Base-by-base conservation (phyloP, 1,139 yeast species). In the Saccharomycopsis crataegensis region DNA sequence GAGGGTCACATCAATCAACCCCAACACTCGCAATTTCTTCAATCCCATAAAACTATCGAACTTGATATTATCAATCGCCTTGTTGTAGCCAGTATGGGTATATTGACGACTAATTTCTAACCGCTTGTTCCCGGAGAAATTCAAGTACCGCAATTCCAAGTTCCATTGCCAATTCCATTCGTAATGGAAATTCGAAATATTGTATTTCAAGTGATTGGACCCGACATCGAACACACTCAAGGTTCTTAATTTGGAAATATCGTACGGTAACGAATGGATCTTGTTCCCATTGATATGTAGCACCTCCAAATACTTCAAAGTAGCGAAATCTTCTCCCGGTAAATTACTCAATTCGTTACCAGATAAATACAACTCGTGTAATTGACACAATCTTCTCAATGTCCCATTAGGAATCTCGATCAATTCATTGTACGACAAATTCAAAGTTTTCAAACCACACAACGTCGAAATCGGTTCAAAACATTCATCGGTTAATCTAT, bases 151-250 rank as follows among this genome's bases (percentile, higher is more conserved):
- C 66, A 94, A 74, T 48, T 83, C 82, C 54, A 77, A 73, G 65
- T 93, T 94, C 74, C 83, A 83, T 63, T 86, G 85, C 99, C 99
- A 94, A 67, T 89, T 93, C 98, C 98, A 93, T 67, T 93, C 99
- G 65, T 89, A 91, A 7, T 95, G 95, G 80, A 91, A 88, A 66
- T 93, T 93, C 12, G 94, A 86, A 56, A 93, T 89, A 62, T 94
- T 93, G 68, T 93, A 93, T 64, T 91, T 86, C 66, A 94, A 73
- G 60, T 83, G 86, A 66, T 94, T 94, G 3, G 96, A 87, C 2
- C 98, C 96, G 16, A 89, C 94, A 70, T 94, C 99, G 47, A 94
- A 75, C 16, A 83, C 84, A 43, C 78, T 79, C 62, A 94, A 71
- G 40, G 79, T 77, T 1, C 70, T 65, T 54, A 90, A 75, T 58